Conservation (phyloP, 331 rosid species). For the Spiraea crenata region DNA sequence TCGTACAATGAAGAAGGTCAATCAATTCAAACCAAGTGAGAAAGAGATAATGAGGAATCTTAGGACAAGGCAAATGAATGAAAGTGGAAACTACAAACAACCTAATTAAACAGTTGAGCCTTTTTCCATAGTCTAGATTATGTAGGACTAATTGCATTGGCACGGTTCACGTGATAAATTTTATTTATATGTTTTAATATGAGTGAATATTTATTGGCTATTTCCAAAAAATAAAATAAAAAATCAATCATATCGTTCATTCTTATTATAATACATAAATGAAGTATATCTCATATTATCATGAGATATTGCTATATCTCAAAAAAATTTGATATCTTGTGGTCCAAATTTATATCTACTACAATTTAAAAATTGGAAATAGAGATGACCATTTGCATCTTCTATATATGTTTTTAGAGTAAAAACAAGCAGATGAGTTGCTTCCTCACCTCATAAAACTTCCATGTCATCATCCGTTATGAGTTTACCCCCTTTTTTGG, state of each 20-base stretch:
- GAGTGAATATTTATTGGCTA: too few species aligned
- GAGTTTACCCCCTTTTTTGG: background rate
- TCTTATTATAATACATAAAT: too few species aligned
- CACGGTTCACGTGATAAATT: too few species aligned
- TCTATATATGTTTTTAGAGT: background rate
- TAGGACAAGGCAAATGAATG: constrained; percentile 30
- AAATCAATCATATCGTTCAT: too few species aligned
- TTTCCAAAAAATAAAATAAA: too few species aligned
- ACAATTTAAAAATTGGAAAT: background rate
- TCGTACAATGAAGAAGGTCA: constrained; percentile 12
- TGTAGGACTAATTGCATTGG: too few species aligned
- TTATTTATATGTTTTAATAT: too few species aligned
- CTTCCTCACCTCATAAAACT: background rate
- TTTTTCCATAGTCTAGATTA: too few species aligned
- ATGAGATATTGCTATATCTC: too few species aligned
- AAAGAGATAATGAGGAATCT: constrained; percentile 52
- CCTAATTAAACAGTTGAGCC: background rate
- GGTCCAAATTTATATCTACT: background rate
- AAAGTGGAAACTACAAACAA: background rate
- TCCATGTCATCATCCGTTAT: constrained; percentile 15
- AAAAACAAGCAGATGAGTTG: background rate
- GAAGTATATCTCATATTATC: too few species aligned
- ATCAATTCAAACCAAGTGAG: constrained; percentile 30
- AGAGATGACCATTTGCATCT: background rate
- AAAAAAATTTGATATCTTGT: too few species aligned